These are phyloP conservation scores for Ustilago sp. DNA, from an alignment of 1,284 basidiomycete species.

Conservation along the genomic window DNA sequence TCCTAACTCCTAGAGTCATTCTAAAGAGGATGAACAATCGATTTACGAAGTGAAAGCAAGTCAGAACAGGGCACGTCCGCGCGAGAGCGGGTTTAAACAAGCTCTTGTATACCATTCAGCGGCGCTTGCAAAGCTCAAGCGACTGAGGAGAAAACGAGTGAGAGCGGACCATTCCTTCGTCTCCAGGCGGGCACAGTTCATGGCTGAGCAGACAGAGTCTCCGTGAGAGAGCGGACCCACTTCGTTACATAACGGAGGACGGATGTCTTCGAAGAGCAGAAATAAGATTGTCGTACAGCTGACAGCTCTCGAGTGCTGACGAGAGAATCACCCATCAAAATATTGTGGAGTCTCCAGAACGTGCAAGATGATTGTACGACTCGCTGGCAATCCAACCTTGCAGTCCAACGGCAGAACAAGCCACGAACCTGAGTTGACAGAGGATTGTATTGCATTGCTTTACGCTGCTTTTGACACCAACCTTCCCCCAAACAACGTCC, in stretches of 20 bases:
- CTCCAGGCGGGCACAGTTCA: too few species aligned
- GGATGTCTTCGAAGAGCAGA: not conserved
- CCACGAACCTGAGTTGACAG: not conserved
- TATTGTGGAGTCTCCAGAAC: too few species aligned
- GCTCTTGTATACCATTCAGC: too few species aligned
- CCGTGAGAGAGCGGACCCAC: not conserved
- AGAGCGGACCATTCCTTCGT: too few species aligned
- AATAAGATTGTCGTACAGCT: not conserved
- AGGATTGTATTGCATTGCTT: not conserved
- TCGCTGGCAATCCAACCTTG: not conserved
- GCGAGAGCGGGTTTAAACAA: too few species aligned
- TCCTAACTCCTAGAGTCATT: not conserved
- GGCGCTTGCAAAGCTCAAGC: too few species aligned
- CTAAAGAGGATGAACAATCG: too few species aligned
- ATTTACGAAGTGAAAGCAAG: not conserved
- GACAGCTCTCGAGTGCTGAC: not conserved
- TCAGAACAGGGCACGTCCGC: not conserved
- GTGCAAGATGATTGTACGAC: too few species aligned
- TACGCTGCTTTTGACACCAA: not conserved
- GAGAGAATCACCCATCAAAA: not conserved
- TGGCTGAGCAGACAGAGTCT: not conserved
- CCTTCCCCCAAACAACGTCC: not conserved
- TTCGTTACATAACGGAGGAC: not conserved
- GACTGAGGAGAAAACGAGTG: too few species aligned
- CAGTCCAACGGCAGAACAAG: not conserved